Evolutionary conservation across 495 filamentous ascomycete genomes (phyloP), one percentile per base, ranked within the genome.

Genomic region (Pyrenopolyporus hunteri): DNA sequence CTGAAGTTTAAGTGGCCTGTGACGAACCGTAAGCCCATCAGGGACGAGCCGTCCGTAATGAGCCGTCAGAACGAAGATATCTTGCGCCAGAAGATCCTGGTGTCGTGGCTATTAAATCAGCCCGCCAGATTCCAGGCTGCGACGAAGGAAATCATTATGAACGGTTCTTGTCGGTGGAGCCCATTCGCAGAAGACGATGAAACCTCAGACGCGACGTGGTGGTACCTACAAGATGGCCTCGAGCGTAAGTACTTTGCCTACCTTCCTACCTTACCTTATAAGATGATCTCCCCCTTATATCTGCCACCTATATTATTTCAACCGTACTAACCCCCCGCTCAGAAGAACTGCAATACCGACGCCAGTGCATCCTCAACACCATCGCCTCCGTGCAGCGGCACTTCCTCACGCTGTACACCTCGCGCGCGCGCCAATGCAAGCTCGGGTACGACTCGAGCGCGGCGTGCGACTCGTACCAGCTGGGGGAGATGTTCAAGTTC

Each of bases 401-500:
- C 65, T 93, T 93, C 59, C 73, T 94, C 7, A 71, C 77, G 9
- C 76, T 87, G 0, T 96, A 93, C 71, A 80, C 78, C 3, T 87
- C 84, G 9, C 57, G 82, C 33, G 65, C 76, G 16, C 80, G 78
- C 4, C 87, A 93, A 66, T 96, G 92, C 71, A 86, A 85, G 50
- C 82, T 89, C 0, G 89, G 89, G 32, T 91, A 93, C 67, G 88
- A 87, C 54, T 87, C 87, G 29, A 88, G 84, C 32, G 75, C 80
- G 11, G 83, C 88, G 57, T 96, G 92, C 70, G 92, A 96, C 72
- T 85, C 87, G 4, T 96, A 90, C 70, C 90, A 96, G 65, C 80
- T 95, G 0, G 92, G 92, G 11, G 89, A 95, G 73, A 91, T 92
- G 80, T 74, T 90, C 57, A 88, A 89, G 32, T 96, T 95, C 70